These are phyloP conservation scores for Fibroporia radiculosa DNA, from an alignment of 768 basidiomycete genomes.

Conservation along the genomic window DNA sequence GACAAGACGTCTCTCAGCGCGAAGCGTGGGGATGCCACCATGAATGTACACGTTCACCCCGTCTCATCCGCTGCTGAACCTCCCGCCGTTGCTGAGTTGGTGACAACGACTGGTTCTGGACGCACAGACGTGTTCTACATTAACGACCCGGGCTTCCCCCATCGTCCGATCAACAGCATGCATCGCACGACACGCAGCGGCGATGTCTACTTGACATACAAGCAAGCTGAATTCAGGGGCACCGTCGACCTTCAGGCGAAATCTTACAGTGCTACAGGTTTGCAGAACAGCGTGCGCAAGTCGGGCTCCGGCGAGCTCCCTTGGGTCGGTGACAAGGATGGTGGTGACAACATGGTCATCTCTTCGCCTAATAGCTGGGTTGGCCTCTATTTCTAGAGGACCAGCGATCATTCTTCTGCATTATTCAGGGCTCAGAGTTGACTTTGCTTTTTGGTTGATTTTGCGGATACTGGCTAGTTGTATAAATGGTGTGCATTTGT, in stretches of 20 bases:
- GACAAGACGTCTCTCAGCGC: slow-evolving; percentile 35
- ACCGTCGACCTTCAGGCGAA: slow-evolving; percentile 36
- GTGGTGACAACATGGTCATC: slow-evolving; percentile 20
- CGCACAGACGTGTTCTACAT: slow-evolving; percentile 44
- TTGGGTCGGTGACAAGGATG: slow-evolving; percentile 24
- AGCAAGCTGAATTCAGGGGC: slow-evolving; percentile 42
- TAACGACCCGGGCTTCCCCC: slow-evolving; percentile 28
- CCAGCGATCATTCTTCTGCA: too few species aligned
- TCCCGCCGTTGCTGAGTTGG: slow-evolving; percentile 30
- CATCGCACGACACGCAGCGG: slow-evolving; percentile 44
- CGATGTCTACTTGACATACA: slow-evolving; percentile 50
- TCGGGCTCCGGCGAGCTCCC: slow-evolving; percentile 10
- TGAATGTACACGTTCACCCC: slow-evolving; percentile 43
- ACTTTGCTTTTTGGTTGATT: too few species aligned
- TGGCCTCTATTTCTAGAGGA: slow-evolving; percentile 25
- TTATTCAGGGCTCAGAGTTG: too few species aligned
- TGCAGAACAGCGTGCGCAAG: slow-evolving; percentile 16
- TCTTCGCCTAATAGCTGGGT: slow-evolving; percentile 19
- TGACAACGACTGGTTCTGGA: slow-evolving; percentile 47
- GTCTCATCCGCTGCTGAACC: slow-evolving; percentile 20
- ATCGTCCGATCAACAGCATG: slow-evolving; percentile 39
- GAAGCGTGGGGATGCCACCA: slow-evolving; percentile 41
- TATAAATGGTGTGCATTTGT: too few species aligned
- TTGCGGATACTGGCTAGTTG: too few species aligned
- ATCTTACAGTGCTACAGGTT: slow-evolving; percentile 22